phyloP scores from a whole-genome alignment of 208 protist species.

The Crithidia thermophila region DNA sequence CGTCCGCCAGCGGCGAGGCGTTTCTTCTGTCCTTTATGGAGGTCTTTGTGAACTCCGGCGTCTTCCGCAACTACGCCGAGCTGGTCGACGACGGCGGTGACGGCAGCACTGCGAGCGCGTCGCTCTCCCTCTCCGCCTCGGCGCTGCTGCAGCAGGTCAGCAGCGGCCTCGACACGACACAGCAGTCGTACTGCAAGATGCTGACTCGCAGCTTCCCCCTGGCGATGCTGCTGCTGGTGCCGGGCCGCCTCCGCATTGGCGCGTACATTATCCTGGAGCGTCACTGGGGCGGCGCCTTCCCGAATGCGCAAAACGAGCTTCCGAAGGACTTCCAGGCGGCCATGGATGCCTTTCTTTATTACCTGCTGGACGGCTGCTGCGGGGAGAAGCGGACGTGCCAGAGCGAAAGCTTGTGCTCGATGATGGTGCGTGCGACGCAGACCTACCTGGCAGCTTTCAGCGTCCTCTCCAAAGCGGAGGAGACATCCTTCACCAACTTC shows the following conservation, averaged over 20 bases:
- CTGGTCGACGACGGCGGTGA: slow-evolving; percentile 6
- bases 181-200: slow-evolving; percentile 47
- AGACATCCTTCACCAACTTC: slow-evolving; percentile 10
- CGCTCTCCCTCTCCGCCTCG: not conserved
- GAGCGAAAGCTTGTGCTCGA: slow-evolving; percentile 3
- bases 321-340: slow-evolving; percentile 22
- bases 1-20: slow-evolving; percentile 23
- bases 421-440: slow-evolving; percentile 17
- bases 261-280: slow-evolving; percentile 28
- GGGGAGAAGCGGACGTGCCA: slow-evolving; percentile 1
- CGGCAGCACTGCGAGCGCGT: not conserved
- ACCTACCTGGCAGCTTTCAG: slow-evolving; percentile 24
- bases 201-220: slow-evolving; percentile 48
- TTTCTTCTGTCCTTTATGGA: slow-evolving; percentile 56
- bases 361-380: slow-evolving; percentile 28
- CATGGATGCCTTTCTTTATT: slow-evolving; percentile 26
- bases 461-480: slow-evolving; percentile 19
- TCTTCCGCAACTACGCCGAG: slow-evolving; percentile 42
- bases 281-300: slow-evolving; percentile 34
- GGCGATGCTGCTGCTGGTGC: slow-evolving; percentile 41
- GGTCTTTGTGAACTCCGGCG: slow-evolving; percentile 45
- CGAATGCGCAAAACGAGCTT: not conserved
- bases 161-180: slow-evolving; percentile 25
- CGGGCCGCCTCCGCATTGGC: slow-evolving; percentile 46
- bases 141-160: slow-evolving; percentile 27